Base-by-base conservation (phyloP, 495 filamentous ascomycete species). In the Neurospora terricola region DNA sequence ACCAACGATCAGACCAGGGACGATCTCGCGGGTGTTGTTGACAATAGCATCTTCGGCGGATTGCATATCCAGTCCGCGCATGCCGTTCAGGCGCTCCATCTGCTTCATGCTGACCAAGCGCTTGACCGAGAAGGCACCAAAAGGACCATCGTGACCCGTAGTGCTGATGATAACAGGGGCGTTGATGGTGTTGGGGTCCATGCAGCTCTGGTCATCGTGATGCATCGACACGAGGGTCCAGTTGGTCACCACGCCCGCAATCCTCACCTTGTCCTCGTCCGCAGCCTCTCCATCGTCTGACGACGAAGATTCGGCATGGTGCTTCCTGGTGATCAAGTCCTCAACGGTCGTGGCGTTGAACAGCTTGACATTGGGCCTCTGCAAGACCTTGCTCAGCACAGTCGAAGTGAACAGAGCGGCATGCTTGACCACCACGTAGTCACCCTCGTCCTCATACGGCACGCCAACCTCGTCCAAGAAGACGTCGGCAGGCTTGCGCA, bases 161-260 rank as follows among this genome's bases (percentile, higher is more conserved):
- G 93, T 96, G 72, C 89, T 92, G 82, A 97, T 91, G 75, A 96
- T 84, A 72, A 97, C 80, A 3, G 93, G 92, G 4, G 92, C 92
- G 79, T 96, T 96, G 87, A 97, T 94, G 80, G 93, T 96, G 87
- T 94, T 97, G 74, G 94, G 94, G 81, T 97, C 94, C 93, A 96
- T 96, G 90, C 93, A 96, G 73, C 88, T 91, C 84, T 96, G 93
- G 83, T 94, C 93, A 36, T 78, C 79, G 80, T 97, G 94, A 82
- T 97, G 92, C 85, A 96, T 92, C 72, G 89, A 87, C 70, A 96
- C 93, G 27, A 97, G 87, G 1, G 94, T 96, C 94, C 94, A 97
- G 87, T 97, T 97, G 72, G 92, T 94, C 74, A 97, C 94, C 5
- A 96, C 94, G 78, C 94, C 94, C 12, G 93, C 93, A 75, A 97